Evolutionary conservation across 2,329 filamentous ascomycete genomes (phyloP).

Genomic region (Diaporthe sp.): DNA sequence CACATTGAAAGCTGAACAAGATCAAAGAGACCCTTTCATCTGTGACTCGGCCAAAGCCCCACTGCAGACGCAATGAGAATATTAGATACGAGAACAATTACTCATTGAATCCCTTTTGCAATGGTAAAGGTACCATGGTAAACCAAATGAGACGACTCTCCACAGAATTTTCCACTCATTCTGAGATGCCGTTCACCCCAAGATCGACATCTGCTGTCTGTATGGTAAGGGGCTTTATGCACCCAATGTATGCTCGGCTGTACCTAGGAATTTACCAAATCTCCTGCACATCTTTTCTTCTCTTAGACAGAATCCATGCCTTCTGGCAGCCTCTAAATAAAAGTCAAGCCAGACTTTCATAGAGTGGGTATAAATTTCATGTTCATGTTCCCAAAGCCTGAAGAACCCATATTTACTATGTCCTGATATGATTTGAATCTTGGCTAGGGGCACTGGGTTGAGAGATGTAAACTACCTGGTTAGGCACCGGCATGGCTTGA

Average conservation of each 20-base stretch:
- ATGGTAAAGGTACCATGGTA: not conserved
- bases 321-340: not conserved
- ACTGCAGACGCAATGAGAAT: not conserved
- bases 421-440: not conserved
- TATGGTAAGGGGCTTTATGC: accelerated
- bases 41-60: not conserved
- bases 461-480: not conserved
- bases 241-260: not conserved
- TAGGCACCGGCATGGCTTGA: not conserved
- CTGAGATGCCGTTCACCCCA: not conserved
- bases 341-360: not conserved
- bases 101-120: not conserved
- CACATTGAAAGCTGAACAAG: not conserved
- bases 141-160: not conserved
- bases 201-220: not conserved
- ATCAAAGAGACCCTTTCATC: not conserved
- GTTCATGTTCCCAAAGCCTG: too few relatives aligned
- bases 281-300: too few relatives aligned
- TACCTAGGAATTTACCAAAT: not conserved
- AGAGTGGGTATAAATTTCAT: too few relatives aligned
- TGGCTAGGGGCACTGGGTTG: too few relatives aligned
- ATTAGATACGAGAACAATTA: not conserved
- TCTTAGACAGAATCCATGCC: too few relatives aligned
- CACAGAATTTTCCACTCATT: not conserved
- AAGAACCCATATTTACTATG: too few relatives aligned